Percentiles rank a stretch among this genome's conserved stretches.
These are phyloP conservation scores for Apiotrichum gamsii DNA, from an alignment of 1,284 basidiomycete species.

Conservation along the genomic window DNA sequence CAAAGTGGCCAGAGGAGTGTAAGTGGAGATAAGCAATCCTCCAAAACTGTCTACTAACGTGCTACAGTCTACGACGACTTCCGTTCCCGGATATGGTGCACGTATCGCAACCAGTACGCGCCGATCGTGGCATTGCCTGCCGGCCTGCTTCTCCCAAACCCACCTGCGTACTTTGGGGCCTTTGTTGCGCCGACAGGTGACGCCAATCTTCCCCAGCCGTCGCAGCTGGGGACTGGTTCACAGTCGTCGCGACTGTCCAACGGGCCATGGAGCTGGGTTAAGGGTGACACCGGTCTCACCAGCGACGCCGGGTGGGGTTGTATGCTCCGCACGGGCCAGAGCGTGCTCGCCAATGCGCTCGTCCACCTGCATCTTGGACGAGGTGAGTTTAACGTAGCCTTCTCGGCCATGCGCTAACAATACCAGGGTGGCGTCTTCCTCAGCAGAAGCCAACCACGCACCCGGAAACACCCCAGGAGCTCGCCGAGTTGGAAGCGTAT, in stretches of 20 bases:
- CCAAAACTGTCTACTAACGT: slow-evolving; percentile 42
- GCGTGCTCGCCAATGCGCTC: slow-evolving; percentile 81
- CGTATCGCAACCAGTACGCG: slow-evolving; percentile 82
- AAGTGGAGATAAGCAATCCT: slow-evolving; percentile 13
- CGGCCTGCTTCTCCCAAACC: slow-evolving; percentile 33
- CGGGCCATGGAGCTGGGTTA: slow-evolving; percentile 43
- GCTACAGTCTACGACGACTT: slow-evolving; percentile 90
- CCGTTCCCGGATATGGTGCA: slow-evolving; percentile 78
- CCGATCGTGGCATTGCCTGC: slow-evolving; percentile 61
- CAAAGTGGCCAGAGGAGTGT: slow-evolving; percentile 46
- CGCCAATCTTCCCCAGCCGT: background rate
- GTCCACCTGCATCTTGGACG: slow-evolving; percentile 76
- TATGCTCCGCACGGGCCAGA: slow-evolving; percentile 93
- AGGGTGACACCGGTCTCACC: slow-evolving; percentile 65
- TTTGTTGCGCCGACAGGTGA: slow-evolving; percentile 22
- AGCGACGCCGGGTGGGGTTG: slow-evolving; percentile 96
- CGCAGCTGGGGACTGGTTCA: background rate
- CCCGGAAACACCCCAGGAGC: slow-evolving; percentile 18
- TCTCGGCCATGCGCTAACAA: slow-evolving; percentile 1
- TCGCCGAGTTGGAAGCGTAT: slow-evolving; percentile 33
- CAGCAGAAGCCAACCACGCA: slow-evolving; percentile 13
- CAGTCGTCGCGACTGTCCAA: slow-evolving; percentile 11
- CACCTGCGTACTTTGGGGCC: slow-evolving; percentile 51
- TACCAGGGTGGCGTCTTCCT: slow-evolving; percentile 69
- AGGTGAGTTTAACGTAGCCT: slow-evolving; percentile 54